phyloP scores from a whole-genome alignment of 2,329 filamentous ascomycete species.

The Chaetomiaceae sp. region DNA sequence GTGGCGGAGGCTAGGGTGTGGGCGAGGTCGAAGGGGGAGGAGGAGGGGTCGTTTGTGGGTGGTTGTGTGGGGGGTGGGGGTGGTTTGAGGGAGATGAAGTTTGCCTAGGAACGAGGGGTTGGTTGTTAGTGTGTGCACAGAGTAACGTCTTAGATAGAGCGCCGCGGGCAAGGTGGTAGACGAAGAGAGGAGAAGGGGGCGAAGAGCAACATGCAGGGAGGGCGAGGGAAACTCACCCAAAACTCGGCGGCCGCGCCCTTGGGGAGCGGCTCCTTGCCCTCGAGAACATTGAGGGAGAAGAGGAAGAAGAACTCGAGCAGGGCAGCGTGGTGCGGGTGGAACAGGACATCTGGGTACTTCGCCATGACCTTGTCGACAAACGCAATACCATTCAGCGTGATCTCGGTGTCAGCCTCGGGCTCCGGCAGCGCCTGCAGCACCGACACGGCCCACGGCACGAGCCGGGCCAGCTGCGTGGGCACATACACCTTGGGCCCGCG shows the following conservation, averaged over 20 bases:
- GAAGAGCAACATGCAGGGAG: background rate
- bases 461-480: constrained; percentile 41
- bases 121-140: background rate
- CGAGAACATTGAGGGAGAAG: constrained; percentile 64
- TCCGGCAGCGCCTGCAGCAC: constrained; percentile 59
- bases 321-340: constrained; percentile 49
- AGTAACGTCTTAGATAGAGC: background rate
- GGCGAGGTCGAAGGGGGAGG: background rate
- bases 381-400: constrained; percentile 68
- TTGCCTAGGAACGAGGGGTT: too few relatives aligned
- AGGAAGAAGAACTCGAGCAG: constrained; percentile 61
- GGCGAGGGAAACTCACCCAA: constrained; percentile 48
- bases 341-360: constrained; percentile 55
- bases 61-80: constrained; percentile 19
- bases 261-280: constrained; percentile 65
- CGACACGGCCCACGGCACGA: constrained; percentile 56
- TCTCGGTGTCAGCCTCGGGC: constrained; percentile 60
- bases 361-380: constrained; percentile 60
- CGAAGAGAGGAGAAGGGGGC: constrained; percentile 1
- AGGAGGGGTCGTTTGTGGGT: background rate
- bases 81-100: constrained; percentile 45
- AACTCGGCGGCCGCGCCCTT: constrained; percentile 70
- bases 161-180: background rate
- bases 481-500: constrained; percentile 39
- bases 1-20: constrained; percentile 43